These are phyloP conservation scores for Breviolum minutum DNA, from an alignment of 73 alveolate species.

Conservation along the genomic window DNA sequence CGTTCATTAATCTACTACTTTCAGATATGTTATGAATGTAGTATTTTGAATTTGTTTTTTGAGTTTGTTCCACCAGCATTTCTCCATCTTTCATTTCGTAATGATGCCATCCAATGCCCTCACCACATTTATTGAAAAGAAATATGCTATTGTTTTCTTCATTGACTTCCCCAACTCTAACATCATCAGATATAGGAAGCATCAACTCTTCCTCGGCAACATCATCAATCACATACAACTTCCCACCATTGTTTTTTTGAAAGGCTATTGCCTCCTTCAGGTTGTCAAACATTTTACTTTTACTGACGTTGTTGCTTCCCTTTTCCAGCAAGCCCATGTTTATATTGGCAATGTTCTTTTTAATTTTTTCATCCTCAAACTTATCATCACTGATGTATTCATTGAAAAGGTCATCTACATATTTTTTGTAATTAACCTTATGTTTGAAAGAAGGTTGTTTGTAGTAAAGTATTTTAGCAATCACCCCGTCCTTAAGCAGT, in stretches of 20 bases:
- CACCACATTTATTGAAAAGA: too few relatives aligned
- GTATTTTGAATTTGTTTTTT: not conserved
- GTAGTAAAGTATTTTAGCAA: not conserved
- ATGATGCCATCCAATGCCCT: too few relatives aligned
- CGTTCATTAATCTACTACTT: not conserved
- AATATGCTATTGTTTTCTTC: not conserved
- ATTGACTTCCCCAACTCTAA: too few relatives aligned
- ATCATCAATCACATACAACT: not conserved
- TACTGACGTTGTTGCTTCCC: not conserved
- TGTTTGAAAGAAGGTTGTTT: slow-evolving; percentile 18
- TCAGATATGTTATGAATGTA: not conserved
- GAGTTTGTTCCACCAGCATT: too few relatives aligned
- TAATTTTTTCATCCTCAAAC: not conserved
- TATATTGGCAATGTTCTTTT: not conserved
- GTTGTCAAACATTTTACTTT: slow-evolving; percentile 28
- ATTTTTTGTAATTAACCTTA: slow-evolving; percentile 28
- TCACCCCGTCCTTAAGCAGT: not conserved
- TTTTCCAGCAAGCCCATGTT: slow-evolving; percentile 23
- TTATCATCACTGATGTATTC: not conserved
- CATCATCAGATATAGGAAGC: too few relatives aligned
- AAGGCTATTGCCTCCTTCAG: slow-evolving; percentile 18
- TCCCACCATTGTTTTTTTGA: slow-evolving; percentile 26
- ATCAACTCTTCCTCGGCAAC: too few relatives aligned
- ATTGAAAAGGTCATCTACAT: not conserved
- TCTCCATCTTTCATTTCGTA: too few relatives aligned